Evolutionary conservation across 1,139 yeast genomes (phyloP).

Genomic region (Taphrina populina): DNA sequence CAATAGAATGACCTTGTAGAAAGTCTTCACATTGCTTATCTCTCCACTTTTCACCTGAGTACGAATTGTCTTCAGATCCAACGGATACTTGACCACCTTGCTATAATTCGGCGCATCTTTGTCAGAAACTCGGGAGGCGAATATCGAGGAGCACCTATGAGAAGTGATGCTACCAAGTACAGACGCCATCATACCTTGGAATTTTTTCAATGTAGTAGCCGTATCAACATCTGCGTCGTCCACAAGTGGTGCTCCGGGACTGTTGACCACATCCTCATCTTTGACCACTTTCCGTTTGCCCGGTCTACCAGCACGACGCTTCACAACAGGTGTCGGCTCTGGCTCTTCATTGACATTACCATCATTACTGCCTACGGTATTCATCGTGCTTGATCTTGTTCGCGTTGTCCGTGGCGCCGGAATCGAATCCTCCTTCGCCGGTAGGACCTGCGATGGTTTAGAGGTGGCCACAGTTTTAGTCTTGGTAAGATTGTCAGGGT

Average conservation of each 20-base stretch:
- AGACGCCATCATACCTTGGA: conserved; percentile 15
- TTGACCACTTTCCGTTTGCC: neutral
- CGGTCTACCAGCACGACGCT: conserved; percentile 1
- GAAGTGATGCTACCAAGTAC: conserved; percentile 15
- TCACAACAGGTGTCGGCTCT: neutral
- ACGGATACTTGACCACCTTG: conserved; percentile 82
- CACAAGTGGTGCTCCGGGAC: neutral
- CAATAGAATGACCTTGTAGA: conserved; percentile 75
- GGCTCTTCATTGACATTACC: neutral
- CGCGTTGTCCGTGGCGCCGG: conserved; percentile 4
- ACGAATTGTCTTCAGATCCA: conserved; percentile 88
- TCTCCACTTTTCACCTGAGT: conserved; percentile 79
- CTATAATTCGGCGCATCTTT: conserved; percentile 63
- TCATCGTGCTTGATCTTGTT: conserved; percentile 20
- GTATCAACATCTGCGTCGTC: neutral
- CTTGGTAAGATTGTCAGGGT: too few species aligned
- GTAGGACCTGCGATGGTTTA: too few species aligned
- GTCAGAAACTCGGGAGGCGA: conserved; percentile 21
- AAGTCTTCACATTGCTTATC: conserved; percentile 83
- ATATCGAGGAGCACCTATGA: conserved; percentile 24
- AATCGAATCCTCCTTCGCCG: too few species aligned
- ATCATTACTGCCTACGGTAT: conserved; percentile 19
- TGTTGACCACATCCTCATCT: neutral
- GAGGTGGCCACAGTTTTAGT: too few species aligned
- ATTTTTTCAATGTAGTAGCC: conserved; percentile 1